Evolutionary conservation across 352 stramenopile genomes (phyloP), one percentile per base, ranked within the genome.

Genomic region (Pythium sp.): DNA sequence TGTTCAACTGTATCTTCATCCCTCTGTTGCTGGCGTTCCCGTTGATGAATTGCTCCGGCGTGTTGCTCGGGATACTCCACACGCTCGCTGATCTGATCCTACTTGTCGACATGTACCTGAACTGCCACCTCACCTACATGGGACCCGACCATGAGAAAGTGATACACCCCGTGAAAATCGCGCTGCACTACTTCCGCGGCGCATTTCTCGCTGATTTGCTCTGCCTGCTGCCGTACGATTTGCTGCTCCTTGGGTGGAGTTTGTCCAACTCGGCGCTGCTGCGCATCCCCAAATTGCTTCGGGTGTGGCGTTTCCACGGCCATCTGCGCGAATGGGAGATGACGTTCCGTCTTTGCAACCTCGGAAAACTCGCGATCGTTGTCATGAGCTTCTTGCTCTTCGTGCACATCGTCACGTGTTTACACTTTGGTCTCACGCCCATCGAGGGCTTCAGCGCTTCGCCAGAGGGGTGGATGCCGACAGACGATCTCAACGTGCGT

Each of bases 51-150:
- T 66, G 60, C 1, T 62, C 60, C 5, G 61, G 65, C 9, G 61
- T 36, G 32, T 46, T 59, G 3, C 65, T 82, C 0, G 60, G 74
- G 6, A 51, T 69, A 8, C 43, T 72, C 2, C 77, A 80, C 30
- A 59, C 41, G 6, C 0, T 79, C 5, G 36, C 74, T 14, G 82
- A 89, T 64, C 24, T 89, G 14, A 9, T 82, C 0, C 68, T 89
- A 5, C 60, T 64, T 5, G 30, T 69, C 0, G 82, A 90, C 34
- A 69, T 87, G 18, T 90, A 87, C 64, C 20, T 87, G 26, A 87
- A 77, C 22, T 68, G 81, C 7, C 80, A 90, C 36, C 49, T 90
- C 43, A 70, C 68, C 2, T 74, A 69, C 54, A 74, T 56, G 5
- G 49, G 26, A 1, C 58, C 64, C 12, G 73, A 71, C 18, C 59